Percentiles rank a stretch among this genome's conserved stretches.
Conservation (phyloP, 306 rosid species). For the Arachis stenosperma region DNA sequence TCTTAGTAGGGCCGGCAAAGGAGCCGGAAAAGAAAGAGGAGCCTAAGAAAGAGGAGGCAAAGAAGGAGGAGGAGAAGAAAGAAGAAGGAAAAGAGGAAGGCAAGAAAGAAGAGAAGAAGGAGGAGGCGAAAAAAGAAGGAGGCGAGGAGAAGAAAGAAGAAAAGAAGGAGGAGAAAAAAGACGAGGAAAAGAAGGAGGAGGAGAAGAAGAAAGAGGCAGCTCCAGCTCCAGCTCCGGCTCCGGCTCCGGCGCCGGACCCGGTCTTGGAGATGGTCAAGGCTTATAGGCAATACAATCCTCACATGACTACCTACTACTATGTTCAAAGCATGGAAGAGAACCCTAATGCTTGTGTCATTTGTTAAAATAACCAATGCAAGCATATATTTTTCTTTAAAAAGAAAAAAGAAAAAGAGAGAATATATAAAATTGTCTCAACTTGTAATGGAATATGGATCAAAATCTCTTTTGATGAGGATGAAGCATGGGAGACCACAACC, state of each 20-base stretch:
- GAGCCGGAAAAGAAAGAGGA: conserved; percentile 94
- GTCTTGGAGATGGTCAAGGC: conserved; percentile 73
- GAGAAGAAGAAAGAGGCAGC: conserved; percentile 57
- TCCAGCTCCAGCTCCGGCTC: conserved; percentile 53
- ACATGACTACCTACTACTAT: conserved; percentile 69
- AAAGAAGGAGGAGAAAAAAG: conserved; percentile 45
- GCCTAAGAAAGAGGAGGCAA: conserved; percentile 68
- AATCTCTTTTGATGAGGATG: conserved; percentile 35
- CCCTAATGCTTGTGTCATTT: conserved; percentile 87
- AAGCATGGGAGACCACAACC: conserved; percentile 38
- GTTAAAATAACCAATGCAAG: conserved; percentile 34
- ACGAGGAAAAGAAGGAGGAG: conserved; percentile 57
- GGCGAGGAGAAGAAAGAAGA: conserved; percentile 56
- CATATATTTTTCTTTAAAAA: background rate
- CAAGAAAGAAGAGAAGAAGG: conserved; percentile 52
- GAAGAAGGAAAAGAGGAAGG: conserved; percentile 44
- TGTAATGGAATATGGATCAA: conserved; percentile 31
- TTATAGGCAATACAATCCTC: conserved; percentile 78
- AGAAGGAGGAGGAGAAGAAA: conserved; percentile 53
- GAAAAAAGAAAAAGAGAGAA: background rate
- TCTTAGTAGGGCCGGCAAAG: conserved; percentile 82
- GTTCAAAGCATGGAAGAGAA: conserved; percentile 95
- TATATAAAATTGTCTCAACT: conserved; percentile 34
- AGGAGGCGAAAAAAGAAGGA: conserved; percentile 56
- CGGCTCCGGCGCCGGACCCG: conserved; percentile 62